Evolutionary conservation across 805 yeast species (phyloP).

Genomic region (Lipomyces chichibuensis): DNA sequence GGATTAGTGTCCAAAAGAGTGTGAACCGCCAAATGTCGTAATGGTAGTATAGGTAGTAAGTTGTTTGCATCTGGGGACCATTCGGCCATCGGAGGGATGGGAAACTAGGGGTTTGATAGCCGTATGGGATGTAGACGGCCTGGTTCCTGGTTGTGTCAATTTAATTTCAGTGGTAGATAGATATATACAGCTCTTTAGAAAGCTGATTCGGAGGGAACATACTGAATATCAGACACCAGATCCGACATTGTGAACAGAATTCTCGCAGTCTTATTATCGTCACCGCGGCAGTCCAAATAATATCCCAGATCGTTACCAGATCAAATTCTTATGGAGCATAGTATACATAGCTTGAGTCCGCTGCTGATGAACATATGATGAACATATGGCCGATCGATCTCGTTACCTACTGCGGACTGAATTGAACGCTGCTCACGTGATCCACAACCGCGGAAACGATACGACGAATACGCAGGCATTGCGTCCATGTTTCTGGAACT

Average conservation of each 20-base stretch:
- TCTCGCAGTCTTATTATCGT: neutral
- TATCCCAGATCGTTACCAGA: neutral
- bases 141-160: neutral
- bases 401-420: no score
- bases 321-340: neutral
- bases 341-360: neutral
- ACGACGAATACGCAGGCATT: neutral
- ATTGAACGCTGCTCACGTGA: neutral
- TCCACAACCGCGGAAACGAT: neutral
- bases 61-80: constrained; percentile 41
- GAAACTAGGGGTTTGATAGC: constrained; percentile 75
- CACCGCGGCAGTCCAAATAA: neutral
- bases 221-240: neutral
- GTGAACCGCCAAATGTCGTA: constrained; percentile 83
- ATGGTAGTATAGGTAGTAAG: constrained; percentile 61
- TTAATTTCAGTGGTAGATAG: neutral
- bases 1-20: constrained; percentile 74
- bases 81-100: constrained; percentile 83
- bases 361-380: neutral
- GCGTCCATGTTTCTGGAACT: constrained; percentile 7
- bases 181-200: neutral
- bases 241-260: neutral
- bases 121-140: constrained; percentile 62
- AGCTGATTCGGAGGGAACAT: neutral
- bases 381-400: neutral